phyloP scores from a whole-genome alignment of 2,329 filamentous ascomycete species.

The Colletotrichum sp. region DNA sequence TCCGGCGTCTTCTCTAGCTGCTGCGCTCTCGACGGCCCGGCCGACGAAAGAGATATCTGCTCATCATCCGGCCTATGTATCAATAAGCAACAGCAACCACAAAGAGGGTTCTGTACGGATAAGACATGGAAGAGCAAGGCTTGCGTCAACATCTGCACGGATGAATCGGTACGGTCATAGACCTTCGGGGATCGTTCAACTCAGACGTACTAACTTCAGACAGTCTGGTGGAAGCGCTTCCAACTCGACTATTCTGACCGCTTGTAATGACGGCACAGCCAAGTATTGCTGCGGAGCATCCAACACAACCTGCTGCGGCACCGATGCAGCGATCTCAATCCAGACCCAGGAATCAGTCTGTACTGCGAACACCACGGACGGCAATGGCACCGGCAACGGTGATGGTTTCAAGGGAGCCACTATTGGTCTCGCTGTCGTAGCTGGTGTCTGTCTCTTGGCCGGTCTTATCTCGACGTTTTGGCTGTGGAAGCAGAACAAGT shows the following conservation, averaged over 20 bases:
- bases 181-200: background rate
- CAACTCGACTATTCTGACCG: slow-evolving; percentile 9
- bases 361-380: background rate
- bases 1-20: slow-evolving; percentile 33
- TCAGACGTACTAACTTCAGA: background rate
- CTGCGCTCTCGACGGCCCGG: slow-evolving; percentile 30
- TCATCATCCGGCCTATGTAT: slow-evolving; percentile 32
- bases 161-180: slow-evolving; percentile 20
- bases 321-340: slow-evolving; percentile 25
- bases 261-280: slow-evolving; percentile 27
- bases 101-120: slow-evolving; percentile 35
- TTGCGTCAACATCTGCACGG: slow-evolving; percentile 33
- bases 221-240: background rate
- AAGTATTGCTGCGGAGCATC: slow-evolving; percentile 35
- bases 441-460: slow-evolving; percentile 24
- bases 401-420: slow-evolving; percentile 25
- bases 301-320: slow-evolving; percentile 33
- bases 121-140: slow-evolving; percentile 32
- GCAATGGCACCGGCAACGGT: slow-evolving; percentile 1
- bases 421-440: slow-evolving; percentile 27
- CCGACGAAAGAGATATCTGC: slow-evolving; percentile 29
- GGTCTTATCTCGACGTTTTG: slow-evolving; percentile 21
- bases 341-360: slow-evolving; percentile 26
- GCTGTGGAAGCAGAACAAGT: slow-evolving; percentile 26
- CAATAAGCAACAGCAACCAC: slow-evolving; percentile 23